phyloP scores from a whole-genome alignment of 148 eudicot genomes.

The Pharnaceum exiguum region DNA sequence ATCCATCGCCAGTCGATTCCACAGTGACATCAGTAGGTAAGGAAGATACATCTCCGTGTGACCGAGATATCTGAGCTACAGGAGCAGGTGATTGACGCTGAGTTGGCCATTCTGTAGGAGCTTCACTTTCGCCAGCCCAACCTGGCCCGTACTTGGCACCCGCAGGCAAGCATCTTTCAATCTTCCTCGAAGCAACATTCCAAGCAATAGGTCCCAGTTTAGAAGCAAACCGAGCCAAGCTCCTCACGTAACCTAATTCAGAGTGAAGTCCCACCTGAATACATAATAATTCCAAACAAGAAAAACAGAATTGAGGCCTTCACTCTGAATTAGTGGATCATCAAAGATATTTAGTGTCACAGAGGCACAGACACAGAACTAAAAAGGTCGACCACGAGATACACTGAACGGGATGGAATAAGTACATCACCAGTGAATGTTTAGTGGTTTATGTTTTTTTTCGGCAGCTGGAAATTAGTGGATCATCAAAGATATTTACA shows the following conservation, averaged over 20 bases:
- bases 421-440: too few relatives aligned
- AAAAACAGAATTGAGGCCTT: background rate
- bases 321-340: too few relatives aligned
- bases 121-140: slow-evolving; percentile 72
- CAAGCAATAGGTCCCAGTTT: slow-evolving; percentile 84
- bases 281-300: background rate
- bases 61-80: slow-evolving; percentile 14
- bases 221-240: slow-evolving; percentile 83
- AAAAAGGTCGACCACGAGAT: too few relatives aligned
- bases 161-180: slow-evolving; percentile 53
- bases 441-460: too few relatives aligned
- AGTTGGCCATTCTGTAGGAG: slow-evolving; percentile 8
- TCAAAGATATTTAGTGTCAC: too few relatives aligned
- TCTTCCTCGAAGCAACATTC: slow-evolving; percentile 69
- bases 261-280: slow-evolving; percentile 69
- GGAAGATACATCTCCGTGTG: slow-evolving; percentile 12
- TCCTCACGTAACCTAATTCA: slow-evolving; percentile 78
- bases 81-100: slow-evolving; percentile 14
- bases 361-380: too few relatives aligned
- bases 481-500: too few relatives aligned
- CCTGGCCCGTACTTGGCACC: slow-evolving; percentile 73
- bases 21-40: slow-evolving; percentile 5
- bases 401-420: too few relatives aligned
- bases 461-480: too few relatives aligned
- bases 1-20: slow-evolving; percentile 10